phyloP scores from a whole-genome alignment of 345 rosid genomes.

The Heritiera fomes region DNA sequence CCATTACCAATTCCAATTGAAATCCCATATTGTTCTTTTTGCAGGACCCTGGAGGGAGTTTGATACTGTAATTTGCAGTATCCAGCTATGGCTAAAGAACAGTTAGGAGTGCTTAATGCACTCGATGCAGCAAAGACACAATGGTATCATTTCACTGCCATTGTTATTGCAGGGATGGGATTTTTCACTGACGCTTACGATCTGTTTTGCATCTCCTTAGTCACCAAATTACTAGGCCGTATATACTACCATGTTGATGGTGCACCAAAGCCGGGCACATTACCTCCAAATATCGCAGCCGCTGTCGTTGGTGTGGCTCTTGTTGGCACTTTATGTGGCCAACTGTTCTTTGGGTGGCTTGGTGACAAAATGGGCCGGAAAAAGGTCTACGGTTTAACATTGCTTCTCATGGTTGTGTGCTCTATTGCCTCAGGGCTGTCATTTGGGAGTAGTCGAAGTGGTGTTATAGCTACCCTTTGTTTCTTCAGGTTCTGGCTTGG shows the following conservation, averaged over 20 bases:
- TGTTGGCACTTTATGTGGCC: conserved; percentile 40
- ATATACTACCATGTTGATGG: conserved; percentile 35
- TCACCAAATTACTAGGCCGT: conserved; percentile 48
- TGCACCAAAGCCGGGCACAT: conserved; percentile 38
- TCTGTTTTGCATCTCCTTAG: conserved; percentile 44
- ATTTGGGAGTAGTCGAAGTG: conserved; percentile 28
- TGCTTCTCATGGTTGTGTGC: conserved; percentile 39
- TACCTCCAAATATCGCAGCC: conserved; percentile 43
- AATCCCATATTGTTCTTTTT: not conserved
- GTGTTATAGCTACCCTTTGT: conserved; percentile 45
- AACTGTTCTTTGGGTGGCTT: conserved; percentile 42
- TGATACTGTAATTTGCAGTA: not conserved
- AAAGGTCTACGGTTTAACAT: conserved; percentile 41
- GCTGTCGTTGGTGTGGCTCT: conserved; percentile 46
- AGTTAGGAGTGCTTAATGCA: conserved; percentile 43
- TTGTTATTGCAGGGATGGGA: conserved; percentile 55
- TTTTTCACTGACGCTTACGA: conserved; percentile 53
- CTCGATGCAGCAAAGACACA: conserved; percentile 50
- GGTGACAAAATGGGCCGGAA: conserved; percentile 47
- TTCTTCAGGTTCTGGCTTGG: conserved; percentile 48
- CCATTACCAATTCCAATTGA: not conserved
- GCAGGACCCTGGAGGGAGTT: not conserved
- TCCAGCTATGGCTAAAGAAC: conserved; percentile 24
- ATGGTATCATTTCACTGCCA: conserved; percentile 49
- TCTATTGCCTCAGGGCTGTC: conserved; percentile 43